Evolutionary conservation across 2,329 filamentous ascomycete species (phyloP).

Genomic region (Diaporthe amygdali): DNA sequence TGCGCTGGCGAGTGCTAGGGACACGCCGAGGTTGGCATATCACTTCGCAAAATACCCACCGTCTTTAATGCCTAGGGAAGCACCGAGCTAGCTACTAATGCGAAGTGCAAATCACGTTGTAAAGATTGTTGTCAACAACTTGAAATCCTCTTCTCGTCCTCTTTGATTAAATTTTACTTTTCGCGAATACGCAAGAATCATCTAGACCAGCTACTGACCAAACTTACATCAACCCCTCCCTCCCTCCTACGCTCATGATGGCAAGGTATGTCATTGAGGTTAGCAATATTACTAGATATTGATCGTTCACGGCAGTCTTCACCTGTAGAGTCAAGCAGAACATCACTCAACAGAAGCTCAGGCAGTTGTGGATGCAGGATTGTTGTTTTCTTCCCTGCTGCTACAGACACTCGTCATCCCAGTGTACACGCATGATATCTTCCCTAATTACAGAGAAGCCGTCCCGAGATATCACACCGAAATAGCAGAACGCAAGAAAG

Average conservation of each 20-base stretch:
- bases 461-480: neutral
- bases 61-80: too few species aligned
- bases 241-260: neutral
- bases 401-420: neutral
- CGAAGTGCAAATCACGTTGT: too few species aligned
- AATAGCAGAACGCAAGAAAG: neutral
- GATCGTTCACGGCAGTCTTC: neutral
- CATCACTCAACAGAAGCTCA: neutral
- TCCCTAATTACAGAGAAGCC: slow-evolving; percentile 7
- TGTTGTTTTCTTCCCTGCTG: neutral
- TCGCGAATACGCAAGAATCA: too few species aligned
- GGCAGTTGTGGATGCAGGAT: neutral
- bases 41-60: neutral
- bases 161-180: too few species aligned
- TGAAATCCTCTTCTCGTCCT: too few species aligned
- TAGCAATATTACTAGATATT: neutral
- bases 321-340: too few species aligned
- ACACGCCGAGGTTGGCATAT: neutral
- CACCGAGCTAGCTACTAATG: too few species aligned
- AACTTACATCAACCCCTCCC: neutral
- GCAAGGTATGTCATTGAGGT: too few species aligned
- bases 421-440: neutral
- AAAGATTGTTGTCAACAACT: too few species aligned
- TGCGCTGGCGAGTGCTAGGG: neutral
- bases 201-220: too few species aligned